Evolutionary conservation across 163 green algal genomes (phyloP), one percentile per base, ranked within the genome.

Genomic region (Coccomyxa subellipsoidea): DNA sequence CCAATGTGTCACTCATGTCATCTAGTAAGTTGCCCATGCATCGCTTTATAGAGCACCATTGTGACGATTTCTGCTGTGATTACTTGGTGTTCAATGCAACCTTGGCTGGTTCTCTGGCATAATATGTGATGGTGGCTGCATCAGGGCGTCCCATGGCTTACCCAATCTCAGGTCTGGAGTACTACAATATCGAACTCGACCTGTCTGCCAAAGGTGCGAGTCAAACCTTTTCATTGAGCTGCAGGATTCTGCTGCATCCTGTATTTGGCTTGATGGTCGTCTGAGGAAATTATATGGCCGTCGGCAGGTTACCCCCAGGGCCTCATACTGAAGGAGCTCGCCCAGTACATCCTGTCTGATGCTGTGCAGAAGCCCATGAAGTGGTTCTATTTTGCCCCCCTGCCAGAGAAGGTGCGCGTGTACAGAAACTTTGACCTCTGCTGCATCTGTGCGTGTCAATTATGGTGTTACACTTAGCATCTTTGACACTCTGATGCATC

Each of bases 91-190:
- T n/a, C n/a, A n/a, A n/a, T n/a, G n/a, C n/a, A n/a, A n/a, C n/a
- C n/a, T n/a, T n/a, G n/a, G 66, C 66, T 73, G 29, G 27, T 35
- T 37, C 2, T 6, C 66, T 35, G 21, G 29, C 32, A 37, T 4
- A 23, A 36, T 35, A 23, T 34, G 29, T 73, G 66, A 18, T n/a
- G 27, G n/a, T n/a, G n/a, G n/a, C n/a, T 31, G 23, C 8, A 10
- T 8, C 25, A 77, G 70, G 29, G 70, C 32, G 32, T 7, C 32
- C 70, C 1, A 32, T 38, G 32, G 70, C 32, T 27, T 77, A 47
- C 32, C 70, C 70, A 31, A 77, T 77, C 70, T 47, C 27, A 5
- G 70, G 70, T 31, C 70, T 77, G 70, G 70, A 77, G 32, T 77
- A 47, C 70, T 38, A 38, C 32, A 77, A 47, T 3, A 38, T 77